Evolutionary conservation across 179 eudicot species (phyloP), one percentile per base, ranked within the genome.

Genomic region (Gypsophila paniculata): DNA sequence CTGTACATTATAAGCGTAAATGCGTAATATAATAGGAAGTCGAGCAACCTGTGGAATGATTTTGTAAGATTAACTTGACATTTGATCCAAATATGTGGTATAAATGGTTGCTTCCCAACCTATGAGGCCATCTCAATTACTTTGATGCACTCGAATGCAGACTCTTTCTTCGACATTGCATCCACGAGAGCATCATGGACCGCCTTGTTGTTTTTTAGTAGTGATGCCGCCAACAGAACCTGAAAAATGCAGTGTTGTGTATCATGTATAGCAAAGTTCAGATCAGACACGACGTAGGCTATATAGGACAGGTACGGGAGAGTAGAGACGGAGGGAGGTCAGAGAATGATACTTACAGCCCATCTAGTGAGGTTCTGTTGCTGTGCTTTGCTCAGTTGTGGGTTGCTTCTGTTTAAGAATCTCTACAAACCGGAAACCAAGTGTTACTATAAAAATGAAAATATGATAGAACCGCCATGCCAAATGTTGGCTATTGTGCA

Each of bases 301-400:
- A 7, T 36, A 36, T 36, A 36, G 46, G 46, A 6, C 1, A 8
- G 11, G 46, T 2, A 42, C 46, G 3, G 6, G 46, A 42, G 46
- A 42, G 46, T 42, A 42, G 11, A 42, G 52, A 2, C 25, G 13
- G 36, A 49, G 48, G 18, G 21, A 34, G 34, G 55, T 0, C 66
- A 23, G 36, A 32, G 8, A 23, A 10, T 38, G 38, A 25, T 13
- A 82, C 96, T 87, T 89, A 91, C 99, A 8, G 99, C 99, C 99
- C 99, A 91, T 88, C 99, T 81, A 70, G 99, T 94, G 39, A 94
- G 92, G 65, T 94, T 94, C 81, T 91, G 97, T 74, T 91, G 99
- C 76, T 91, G 97, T 2, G 82, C 91, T 68, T 85, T 88, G 83
- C 84, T 85, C 69, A 88, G 77, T 66, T 76, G 82, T 29, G 94